Percentiles rank a stretch among this genome's conserved stretches.
Conservation (phyloP, 495 filamentous ascomycete genomes). For the Xylaria longipes region DNA sequence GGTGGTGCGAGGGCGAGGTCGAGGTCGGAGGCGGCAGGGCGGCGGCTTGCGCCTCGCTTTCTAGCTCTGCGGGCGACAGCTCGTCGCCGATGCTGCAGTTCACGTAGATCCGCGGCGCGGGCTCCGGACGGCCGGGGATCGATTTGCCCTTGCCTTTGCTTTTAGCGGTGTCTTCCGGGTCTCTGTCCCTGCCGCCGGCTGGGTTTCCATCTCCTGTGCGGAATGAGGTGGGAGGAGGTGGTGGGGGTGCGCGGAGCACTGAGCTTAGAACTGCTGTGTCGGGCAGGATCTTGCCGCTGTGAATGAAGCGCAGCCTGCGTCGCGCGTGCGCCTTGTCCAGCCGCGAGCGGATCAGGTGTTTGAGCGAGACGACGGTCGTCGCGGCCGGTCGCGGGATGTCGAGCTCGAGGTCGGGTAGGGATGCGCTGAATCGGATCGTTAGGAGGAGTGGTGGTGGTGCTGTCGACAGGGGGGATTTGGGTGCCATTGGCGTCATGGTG, state of each 20-base stretch:
- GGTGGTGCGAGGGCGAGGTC: conserved; percentile 20
- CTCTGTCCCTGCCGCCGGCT: not conserved
- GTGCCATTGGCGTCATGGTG: conserved; percentile 26
- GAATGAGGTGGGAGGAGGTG: conserved; percentile 28
- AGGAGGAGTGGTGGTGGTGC: conserved; percentile 64
- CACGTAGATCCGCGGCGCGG: conserved; percentile 68
- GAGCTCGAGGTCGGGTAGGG: conserved; percentile 82
- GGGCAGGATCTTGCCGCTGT: conserved; percentile 81
- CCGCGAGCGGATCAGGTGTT: conserved; percentile 77
- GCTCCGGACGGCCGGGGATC: conserved; percentile 39
- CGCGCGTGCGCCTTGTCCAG: conserved; percentile 66
- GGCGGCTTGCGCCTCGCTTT: conserved; percentile 64
- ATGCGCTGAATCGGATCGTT: conserved; percentile 86
- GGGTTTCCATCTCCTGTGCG: not conserved
- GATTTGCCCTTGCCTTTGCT: conserved; percentile 59
- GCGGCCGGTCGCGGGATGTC: conserved; percentile 69
- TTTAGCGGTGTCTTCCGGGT: conserved; percentile 38
- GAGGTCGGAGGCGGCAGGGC: conserved; percentile 38
- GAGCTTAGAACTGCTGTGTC: conserved; percentile 68
- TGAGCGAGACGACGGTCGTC: conserved; percentile 77
- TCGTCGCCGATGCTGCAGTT: conserved; percentile 87
- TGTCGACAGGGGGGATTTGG: conserved; percentile 27
- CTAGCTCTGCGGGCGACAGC: conserved; percentile 71
- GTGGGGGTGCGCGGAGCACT: conserved; percentile 67
- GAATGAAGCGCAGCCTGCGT: conserved; percentile 82